Evolutionary conservation across 345 rosid genomes (phyloP).

Genomic region (Gossypium australe): DNA sequence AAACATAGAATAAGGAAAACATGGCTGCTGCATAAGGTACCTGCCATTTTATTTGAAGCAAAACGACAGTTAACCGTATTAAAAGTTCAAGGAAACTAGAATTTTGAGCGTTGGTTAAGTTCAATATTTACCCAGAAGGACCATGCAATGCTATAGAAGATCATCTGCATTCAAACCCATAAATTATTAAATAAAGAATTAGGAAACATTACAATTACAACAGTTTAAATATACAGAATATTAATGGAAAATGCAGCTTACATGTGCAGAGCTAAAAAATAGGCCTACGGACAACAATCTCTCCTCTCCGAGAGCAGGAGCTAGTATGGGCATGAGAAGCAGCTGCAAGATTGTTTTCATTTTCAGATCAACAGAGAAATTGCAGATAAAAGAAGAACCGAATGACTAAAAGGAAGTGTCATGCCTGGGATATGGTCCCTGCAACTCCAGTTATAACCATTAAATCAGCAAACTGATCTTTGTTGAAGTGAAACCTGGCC

Average conservation of each 20-base stretch:
- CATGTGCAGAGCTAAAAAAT: constrained; percentile 65
- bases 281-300: constrained; percentile 73
- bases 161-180: constrained; percentile 48
- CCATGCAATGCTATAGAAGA: constrained; percentile 82
- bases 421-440: constrained; percentile 84
- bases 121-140: constrained; percentile 56
- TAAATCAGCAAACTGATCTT: constrained; percentile 83
- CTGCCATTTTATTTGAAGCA: constrained; percentile 25
- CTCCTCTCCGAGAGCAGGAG: constrained; percentile 67
- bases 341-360: constrained; percentile 38
- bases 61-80: not conserved
- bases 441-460: constrained; percentile 78
- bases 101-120: not conserved
- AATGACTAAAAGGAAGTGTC: constrained; percentile 1
- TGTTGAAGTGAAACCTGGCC: constrained; percentile 79
- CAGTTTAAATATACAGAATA: not conserved
- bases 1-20: constrained; percentile 52
- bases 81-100: not conserved
- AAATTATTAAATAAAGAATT: not conserved
- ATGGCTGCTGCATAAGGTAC: constrained; percentile 78
- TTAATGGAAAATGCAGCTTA: constrained; percentile 24
- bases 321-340: constrained; percentile 71
- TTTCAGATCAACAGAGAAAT: constrained; percentile 16
- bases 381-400: not conserved
- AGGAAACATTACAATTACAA: not conserved